Conservation (phyloP, 2,329 filamentous ascomycete species). For the Ophiosphaerella narmari region DNA sequence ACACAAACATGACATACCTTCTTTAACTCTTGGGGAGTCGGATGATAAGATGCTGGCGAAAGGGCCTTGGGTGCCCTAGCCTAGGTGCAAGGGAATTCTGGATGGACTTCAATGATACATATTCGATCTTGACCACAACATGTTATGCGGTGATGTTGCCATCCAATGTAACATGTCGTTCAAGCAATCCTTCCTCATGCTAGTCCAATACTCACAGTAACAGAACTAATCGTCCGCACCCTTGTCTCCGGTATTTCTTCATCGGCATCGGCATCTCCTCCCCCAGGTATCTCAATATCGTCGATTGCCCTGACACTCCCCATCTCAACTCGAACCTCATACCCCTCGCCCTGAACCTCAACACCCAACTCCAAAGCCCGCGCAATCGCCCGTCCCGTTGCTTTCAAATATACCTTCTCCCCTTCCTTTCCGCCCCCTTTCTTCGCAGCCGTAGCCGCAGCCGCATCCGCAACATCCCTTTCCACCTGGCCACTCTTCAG, state of each 20-base stretch:
- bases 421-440: conserved; percentile 18
- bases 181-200: conserved; percentile 13
- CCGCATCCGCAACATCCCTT: conserved; percentile 28
- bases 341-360: conserved; percentile 69
- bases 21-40: conserved; percentile 12
- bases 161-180: background rate
- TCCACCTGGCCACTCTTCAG: conserved; percentile 39
- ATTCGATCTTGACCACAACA: conserved; percentile 21
- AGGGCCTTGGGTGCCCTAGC: background rate
- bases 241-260: conserved; percentile 49
- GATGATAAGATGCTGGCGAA: conserved; percentile 6
- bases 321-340: conserved; percentile 64
- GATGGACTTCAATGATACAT: conserved; percentile 41
- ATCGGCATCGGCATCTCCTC: conserved; percentile 14
- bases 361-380: conserved; percentile 65
- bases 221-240: conserved; percentile 41
- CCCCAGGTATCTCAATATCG: conserved; percentile 58
- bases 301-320: conserved; percentile 69
- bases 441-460: conserved; percentile 12
- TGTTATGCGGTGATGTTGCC: background rate
- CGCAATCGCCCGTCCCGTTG: conserved; percentile 69
- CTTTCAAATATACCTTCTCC: conserved; percentile 65
- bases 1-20: conserved; percentile 15
- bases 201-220: conserved; percentile 40
- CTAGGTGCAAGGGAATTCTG: conserved; percentile 1